Evolutionary conservation across 2,329 filamentous ascomycete genomes (phyloP).

Genomic region (Lachnellula cervina): DNA sequence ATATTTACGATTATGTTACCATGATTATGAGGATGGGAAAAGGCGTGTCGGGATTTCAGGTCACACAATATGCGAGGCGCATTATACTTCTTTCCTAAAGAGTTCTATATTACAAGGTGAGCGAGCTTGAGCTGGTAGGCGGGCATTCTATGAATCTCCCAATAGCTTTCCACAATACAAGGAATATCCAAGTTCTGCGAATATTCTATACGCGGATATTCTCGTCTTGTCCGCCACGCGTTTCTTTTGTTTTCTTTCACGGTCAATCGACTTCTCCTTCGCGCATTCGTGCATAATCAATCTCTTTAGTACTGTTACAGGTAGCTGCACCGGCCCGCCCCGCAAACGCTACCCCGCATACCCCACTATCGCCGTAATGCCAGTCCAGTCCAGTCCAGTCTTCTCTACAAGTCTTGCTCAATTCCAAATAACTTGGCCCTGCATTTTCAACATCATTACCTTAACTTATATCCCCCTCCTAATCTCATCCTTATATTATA

Average conservation of each 20-base stretch:
- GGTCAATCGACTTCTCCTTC: neutral
- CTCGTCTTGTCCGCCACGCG: too few relatives aligned
- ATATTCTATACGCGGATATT: too few relatives aligned
- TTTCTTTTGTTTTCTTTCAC: too few relatives aligned
- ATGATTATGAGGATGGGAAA: neutral
- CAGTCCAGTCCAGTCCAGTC: neutral
- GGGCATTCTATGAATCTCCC: too few relatives aligned
- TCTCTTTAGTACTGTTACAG: neutral
- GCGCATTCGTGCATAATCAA: neutral
- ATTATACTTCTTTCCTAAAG: neutral
- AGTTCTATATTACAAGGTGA: neutral
- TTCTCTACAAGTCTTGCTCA: neutral
- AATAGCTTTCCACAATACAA: too few relatives aligned
- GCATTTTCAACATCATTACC: neutral
- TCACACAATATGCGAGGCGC: neutral
- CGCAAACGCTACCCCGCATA: neutral
- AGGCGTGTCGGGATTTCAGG: neutral
- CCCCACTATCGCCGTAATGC: conserved; percentile 1
- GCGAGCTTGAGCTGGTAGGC: neutral
- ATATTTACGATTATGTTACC: conserved; percentile 5
- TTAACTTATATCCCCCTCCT: neutral
- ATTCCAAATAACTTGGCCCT: neutral
- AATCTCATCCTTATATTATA: neutral
- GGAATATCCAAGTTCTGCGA: too few relatives aligned
- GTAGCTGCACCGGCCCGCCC: neutral